Evolutionary conservation across 2,329 filamentous ascomycete genomes (phyloP), one percentile per base, ranked within the genome.

Genomic region (Furcasterigmium furcatum): DNA sequence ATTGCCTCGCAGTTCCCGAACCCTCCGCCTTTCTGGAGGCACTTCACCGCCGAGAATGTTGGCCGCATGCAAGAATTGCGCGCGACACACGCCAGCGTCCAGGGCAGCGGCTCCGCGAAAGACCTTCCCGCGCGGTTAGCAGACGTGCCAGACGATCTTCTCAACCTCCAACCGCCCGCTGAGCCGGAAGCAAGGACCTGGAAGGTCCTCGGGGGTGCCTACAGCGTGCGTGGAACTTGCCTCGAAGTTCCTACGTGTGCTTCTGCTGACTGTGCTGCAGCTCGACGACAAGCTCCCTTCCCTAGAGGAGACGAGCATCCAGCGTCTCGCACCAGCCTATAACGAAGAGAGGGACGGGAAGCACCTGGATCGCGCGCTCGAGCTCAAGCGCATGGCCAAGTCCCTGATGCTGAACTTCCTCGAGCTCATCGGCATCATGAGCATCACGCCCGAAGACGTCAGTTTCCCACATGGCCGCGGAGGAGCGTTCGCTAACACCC

Each of bases 401-500:
- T 92, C 88, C 4, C 73, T 96, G 1, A 74, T 97, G 0, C 74
- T 97, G 38, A 95, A 92, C 61, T 97, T 95, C 60, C 76, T 97
- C 38, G 90, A 95, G 59, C 79, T 97, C 5, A 72, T 87, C 0
- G 89, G 90, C 20, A 72, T 87, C 13, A 72, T 95, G 46, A 77
- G 80, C 9, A 67, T 80, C n/a, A 77, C 85, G 38, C 87, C 89
- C 0, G 73, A 77, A 36, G 71, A 70, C 41, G 74, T 77, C 60
- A 16, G 60, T 55, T 14, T 41, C 20, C 19, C 21, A 16, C n/a
- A n/a, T n/a, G n/a, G n/a, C 2, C 3, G 4, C 13, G 24, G 21
- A 38, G 4, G 41, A 44, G 51, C 44, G 53, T 36, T 18, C 29
- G 16, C 36, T 20, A 13, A 18, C 18, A 10, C n/a, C n/a, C 5